phyloP scores from a whole-genome alignment of 306 rosid genomes.

The Quercus suber region DNA sequence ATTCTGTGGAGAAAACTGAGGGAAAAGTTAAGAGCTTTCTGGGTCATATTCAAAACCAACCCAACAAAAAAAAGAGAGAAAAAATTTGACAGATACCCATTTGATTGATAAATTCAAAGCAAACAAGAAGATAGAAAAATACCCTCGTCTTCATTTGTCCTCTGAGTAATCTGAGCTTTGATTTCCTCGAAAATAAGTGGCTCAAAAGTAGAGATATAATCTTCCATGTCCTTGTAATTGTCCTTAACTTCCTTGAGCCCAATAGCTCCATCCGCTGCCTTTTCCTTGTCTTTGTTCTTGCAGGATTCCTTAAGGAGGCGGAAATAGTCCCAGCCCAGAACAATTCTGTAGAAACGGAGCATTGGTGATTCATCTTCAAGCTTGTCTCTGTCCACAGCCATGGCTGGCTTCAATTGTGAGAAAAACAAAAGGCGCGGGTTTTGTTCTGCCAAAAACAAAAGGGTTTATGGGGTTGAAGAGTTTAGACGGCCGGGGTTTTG shows the following conservation, averaged over 20 bases:
- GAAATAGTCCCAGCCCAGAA: conserved; percentile 77
- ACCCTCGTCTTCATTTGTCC: conserved; percentile 61
- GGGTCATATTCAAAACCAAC: not conserved
- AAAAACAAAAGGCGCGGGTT: not conserved
- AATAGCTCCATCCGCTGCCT: conserved; percentile 17
- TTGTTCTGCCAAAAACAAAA: not conserved
- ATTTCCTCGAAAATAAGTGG: conserved; percentile 89
- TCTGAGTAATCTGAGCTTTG: conserved; percentile 65
- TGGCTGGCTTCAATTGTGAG: not conserved
- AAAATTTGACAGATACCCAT: not conserved
- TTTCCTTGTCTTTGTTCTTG: conserved; percentile 19
- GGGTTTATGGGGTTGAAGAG: not conserved
- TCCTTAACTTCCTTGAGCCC: conserved; percentile 49
- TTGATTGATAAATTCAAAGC: not conserved
- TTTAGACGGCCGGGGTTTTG: no score
- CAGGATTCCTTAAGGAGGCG: conserved; percentile 45
- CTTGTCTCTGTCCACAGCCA: conserved; percentile 70
- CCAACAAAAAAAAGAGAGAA: not conserved
- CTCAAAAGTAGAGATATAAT: conserved; percentile 76
- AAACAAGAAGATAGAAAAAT: not conserved
- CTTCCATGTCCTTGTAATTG: conserved; percentile 63
- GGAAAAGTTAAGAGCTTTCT: not conserved
- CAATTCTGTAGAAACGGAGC: conserved; percentile 61
- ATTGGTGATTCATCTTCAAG: conserved; percentile 58
- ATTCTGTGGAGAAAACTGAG: not conserved